Percentiles rank a stretch among this genome's conserved stretches.
Conservation (phyloP, 169 alveolate species). For the Amoebophrya sp. region DNA sequence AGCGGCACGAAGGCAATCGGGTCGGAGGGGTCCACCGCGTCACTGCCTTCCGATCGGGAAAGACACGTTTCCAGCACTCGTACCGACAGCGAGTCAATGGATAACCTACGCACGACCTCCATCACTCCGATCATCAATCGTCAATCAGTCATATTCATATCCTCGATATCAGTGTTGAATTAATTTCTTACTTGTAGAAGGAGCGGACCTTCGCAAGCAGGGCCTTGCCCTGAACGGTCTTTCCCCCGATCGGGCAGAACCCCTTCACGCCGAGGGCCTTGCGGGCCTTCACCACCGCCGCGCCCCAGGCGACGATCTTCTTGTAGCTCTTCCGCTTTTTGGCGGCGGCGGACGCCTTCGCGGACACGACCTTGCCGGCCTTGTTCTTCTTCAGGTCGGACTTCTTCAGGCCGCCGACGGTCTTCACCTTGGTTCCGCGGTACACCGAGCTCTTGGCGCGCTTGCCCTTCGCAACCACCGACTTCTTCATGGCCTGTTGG, state of each 20-base stretch:
- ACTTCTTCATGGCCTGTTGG: too few relatives aligned
- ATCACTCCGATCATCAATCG: too few relatives aligned
- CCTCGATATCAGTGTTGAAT: too few relatives aligned
- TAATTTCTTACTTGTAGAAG: too few relatives aligned
- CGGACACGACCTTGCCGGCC: neutral
- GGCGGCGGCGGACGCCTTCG: neutral
- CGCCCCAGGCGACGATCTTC: neutral
- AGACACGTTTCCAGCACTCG: too few relatives aligned
- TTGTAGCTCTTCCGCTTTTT: neutral
- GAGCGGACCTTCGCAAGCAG: constrained; percentile 17
- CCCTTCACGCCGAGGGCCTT: constrained; percentile 15
- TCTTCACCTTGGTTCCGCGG: constrained; percentile 13
- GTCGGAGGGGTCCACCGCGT: too few relatives aligned
- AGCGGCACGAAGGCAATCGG: too few relatives aligned
- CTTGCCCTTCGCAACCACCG: constrained; percentile 20
- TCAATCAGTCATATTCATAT: too few relatives aligned
- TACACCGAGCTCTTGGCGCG: constrained; percentile 7
- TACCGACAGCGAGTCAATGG: too few relatives aligned
- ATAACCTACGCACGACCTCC: too few relatives aligned
- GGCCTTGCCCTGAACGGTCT: constrained; percentile 22
- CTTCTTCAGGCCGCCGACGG: neutral
- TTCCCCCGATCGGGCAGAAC: neutral
- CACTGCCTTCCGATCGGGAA: too few relatives aligned
- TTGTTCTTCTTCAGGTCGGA: neutral
- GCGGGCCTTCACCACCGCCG: neutral